phyloP scores from a whole-genome alignment of 805 yeast genomes.

The Zygosaccharomyces bailii region DNA sequence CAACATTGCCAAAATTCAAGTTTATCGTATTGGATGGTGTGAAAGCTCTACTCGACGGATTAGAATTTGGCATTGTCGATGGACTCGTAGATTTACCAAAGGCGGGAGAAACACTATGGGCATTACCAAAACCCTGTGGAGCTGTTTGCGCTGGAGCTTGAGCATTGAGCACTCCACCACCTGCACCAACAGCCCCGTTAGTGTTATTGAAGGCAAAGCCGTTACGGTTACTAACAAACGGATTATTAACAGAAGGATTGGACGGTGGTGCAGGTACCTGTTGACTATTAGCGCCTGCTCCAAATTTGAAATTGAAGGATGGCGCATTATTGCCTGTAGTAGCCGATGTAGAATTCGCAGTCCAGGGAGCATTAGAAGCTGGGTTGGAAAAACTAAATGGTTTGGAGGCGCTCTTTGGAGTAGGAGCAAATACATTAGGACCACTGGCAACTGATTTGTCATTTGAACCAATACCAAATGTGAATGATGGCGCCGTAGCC shows the following conservation, averaged over 20 bases:
- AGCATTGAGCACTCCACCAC: too few relatives aligned
- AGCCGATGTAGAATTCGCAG: constrained; percentile 1
- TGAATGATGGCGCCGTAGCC: constrained; percentile 9
- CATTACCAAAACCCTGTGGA: constrained; percentile 15
- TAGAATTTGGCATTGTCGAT: constrained; percentile 9
- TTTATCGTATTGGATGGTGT: constrained; percentile 29
- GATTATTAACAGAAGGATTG: constrained; percentile 9
- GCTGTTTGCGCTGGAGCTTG: constrained; percentile 10
- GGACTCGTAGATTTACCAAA: constrained; percentile 23
- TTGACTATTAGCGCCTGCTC: constrained; percentile 2
- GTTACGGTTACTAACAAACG: constrained; percentile 2
- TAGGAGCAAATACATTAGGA: constrained; percentile 4
- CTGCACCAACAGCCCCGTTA: constrained; percentile 1
- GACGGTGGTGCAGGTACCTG: neutral
- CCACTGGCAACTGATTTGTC: constrained; percentile 1
- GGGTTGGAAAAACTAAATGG: constrained; percentile 5
- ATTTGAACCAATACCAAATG: constrained; percentile 3
- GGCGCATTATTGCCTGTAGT: neutral
- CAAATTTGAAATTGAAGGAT: constrained; percentile 10
- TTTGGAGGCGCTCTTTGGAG: neutral
- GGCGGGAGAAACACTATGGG: constrained; percentile 20
- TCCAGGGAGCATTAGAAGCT: constrained; percentile 1
- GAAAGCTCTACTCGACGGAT: constrained; percentile 17
- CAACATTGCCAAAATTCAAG: constrained; percentile 25
- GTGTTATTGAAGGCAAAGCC: constrained; percentile 9